These are phyloP conservation scores for Polyplosphaeria fusca DNA, from an alignment of 495 filamentous ascomycete species.

Conservation along the genomic window DNA sequence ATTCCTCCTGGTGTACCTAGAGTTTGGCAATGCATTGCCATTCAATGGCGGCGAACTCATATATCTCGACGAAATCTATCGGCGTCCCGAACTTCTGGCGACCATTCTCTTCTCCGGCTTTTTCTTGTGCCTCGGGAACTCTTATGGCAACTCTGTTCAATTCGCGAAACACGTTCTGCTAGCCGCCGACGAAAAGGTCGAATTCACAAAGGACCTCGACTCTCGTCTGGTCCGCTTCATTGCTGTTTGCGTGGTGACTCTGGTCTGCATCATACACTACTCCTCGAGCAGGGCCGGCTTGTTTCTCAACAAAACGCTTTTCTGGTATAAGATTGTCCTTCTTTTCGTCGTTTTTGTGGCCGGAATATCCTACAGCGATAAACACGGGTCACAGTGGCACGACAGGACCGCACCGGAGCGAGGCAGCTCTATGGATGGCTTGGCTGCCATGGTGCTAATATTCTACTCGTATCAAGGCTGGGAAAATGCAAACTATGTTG, in stretches of 20 bases:
- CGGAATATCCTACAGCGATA: constrained; percentile 2
- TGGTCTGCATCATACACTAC: constrained; percentile 18
- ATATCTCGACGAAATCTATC: constrained; percentile 16
- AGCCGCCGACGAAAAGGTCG: background rate
- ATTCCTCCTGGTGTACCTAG: constrained; percentile 3
- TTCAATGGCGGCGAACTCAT: constrained; percentile 16
- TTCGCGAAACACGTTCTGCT: constrained; percentile 20
- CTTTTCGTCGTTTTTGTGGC: constrained; percentile 13
- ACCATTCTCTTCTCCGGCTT: constrained; percentile 11
- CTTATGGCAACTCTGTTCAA: constrained; percentile 10
- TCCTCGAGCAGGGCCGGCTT: constrained; percentile 8
- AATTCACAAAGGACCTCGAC: constrained; percentile 11
- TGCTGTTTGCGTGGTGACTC: constrained; percentile 3
- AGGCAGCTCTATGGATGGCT: constrained; percentile 7
- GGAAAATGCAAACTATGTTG: constrained; percentile 24
- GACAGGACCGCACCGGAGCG: background rate
- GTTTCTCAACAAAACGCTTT: constrained; percentile 13
- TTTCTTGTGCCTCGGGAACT: constrained; percentile 6
- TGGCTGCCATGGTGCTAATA: constrained; percentile 11
- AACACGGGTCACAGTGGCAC: constrained; percentile 8
- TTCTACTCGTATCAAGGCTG: constrained; percentile 23
- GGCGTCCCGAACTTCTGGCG: constrained; percentile 1
- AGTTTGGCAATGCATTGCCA: constrained; percentile 11
- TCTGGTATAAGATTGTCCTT: constrained; percentile 9
- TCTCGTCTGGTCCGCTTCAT: constrained; percentile 15